Conservation (phyloP, 768 basidiomycete species). For the Rhodotorula sphaerocarpa region DNA sequence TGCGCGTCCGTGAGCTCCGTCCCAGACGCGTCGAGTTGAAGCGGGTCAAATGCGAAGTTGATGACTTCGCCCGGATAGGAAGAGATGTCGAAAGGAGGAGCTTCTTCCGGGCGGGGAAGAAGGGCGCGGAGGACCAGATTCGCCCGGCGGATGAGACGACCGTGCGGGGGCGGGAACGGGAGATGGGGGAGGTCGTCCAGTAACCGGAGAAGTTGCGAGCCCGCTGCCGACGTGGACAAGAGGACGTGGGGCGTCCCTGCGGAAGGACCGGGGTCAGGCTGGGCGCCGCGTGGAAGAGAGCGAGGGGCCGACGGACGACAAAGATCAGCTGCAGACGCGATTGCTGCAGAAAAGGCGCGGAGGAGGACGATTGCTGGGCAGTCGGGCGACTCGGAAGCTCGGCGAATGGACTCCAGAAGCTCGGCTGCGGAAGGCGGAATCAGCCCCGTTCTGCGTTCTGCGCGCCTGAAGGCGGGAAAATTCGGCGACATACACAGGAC, state of each 20-base stretch:
- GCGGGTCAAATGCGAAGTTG: too few species aligned
- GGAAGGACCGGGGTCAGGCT: not conserved
- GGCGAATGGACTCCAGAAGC: not conserved
- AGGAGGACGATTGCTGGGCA: not conserved
- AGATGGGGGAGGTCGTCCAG: not conserved
- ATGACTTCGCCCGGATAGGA: too few species aligned
- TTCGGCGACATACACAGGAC: not conserved
- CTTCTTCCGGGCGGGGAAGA: not conserved
- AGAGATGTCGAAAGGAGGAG: not conserved
- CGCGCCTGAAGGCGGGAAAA: not conserved
- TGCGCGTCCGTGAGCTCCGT: too few species aligned
- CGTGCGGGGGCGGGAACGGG: not conserved
- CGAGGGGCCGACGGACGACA: not conserved
- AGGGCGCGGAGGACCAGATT: not conserved
- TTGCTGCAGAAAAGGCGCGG: not conserved
- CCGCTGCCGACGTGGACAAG: not conserved
- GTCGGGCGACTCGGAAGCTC: not conserved
- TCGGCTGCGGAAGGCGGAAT: not conserved
- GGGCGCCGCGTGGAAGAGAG: too few species aligned
- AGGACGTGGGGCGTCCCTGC: not conserved
- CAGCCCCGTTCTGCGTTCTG: not conserved
- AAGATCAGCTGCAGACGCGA: slow-evolving; percentile 5
- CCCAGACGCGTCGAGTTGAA: not conserved
- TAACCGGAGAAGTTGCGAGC: not conserved
- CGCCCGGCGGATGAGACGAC: not conserved